Evolutionary conservation across 1,284 basidiomycete genomes (phyloP).

Genomic region (Amylostereum chailletii): DNA sequence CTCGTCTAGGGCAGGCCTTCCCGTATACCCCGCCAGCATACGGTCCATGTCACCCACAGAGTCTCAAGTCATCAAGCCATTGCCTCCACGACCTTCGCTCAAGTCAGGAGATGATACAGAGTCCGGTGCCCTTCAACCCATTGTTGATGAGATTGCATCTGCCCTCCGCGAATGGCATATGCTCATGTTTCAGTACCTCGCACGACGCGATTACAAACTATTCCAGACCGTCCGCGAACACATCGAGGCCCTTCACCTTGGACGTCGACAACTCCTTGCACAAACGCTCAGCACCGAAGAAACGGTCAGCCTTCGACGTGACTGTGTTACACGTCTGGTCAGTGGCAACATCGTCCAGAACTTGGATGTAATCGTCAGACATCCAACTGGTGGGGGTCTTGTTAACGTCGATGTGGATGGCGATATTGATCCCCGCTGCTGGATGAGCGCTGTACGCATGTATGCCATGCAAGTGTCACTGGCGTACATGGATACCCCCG

Average conservation of each 20-base stretch:
- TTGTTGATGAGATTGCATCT: constrained; percentile 96
- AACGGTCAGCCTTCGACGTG: constrained; percentile 71
- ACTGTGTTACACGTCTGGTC: constrained; percentile 85
- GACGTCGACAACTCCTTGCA: constrained; percentile 82
- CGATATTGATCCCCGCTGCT: constrained; percentile 64
- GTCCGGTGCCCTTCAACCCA: constrained; percentile 75
- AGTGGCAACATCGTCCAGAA: constrained; percentile 89
- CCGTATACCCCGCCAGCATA: constrained; percentile 61
- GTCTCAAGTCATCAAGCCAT: constrained; percentile 61
- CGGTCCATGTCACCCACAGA: constrained; percentile 58
- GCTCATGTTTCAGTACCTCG: constrained; percentile 87
- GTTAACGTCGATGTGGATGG: constrained; percentile 80
- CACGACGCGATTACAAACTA: constrained; percentile 80
- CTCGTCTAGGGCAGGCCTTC: constrained; percentile 58
- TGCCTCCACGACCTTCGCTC: constrained; percentile 87
- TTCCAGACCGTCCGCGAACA: constrained; percentile 85
- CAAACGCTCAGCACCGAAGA: constrained; percentile 88
- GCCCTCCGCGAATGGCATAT: constrained; percentile 94
- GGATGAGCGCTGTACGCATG: constrained; percentile 84
- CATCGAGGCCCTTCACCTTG: constrained; percentile 86
- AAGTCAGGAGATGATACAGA: constrained; percentile 90
- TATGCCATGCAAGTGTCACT: constrained; percentile 79
- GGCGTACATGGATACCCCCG: constrained; percentile 55
- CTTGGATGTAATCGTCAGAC: constrained; percentile 91
- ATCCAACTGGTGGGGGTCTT: constrained; percentile 85